Conservation (phyloP, 208 protist species). For the Acanthamoeba quina region DNA sequence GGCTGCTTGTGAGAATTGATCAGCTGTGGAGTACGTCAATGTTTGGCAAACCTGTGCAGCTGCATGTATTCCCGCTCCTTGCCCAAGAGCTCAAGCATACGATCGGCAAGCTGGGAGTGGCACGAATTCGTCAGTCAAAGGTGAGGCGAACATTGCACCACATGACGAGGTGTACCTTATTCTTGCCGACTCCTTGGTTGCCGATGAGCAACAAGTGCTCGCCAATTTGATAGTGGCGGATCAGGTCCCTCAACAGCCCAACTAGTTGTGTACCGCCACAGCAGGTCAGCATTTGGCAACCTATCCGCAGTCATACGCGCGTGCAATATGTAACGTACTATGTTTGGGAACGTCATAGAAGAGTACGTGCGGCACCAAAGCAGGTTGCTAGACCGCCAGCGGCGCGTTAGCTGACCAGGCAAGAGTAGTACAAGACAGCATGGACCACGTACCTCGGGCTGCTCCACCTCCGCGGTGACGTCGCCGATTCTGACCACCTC, state of each 20-base stretch:
- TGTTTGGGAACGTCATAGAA: slow-evolving; percentile 95
- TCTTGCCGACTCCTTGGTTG: slow-evolving; percentile 97
- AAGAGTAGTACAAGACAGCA: not conserved
- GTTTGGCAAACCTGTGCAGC: slow-evolving; percentile 89
- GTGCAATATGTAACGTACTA: slow-evolving; percentile 3
- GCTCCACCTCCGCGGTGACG: slow-evolving; percentile 18
- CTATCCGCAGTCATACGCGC: not conserved
- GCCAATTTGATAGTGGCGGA: slow-evolving; percentile 89
- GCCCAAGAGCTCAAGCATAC: slow-evolving; percentile 92
- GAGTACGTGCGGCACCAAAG: slow-evolving; percentile 93
- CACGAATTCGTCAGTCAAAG: not conserved
- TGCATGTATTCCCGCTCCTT: slow-evolving; percentile 96
- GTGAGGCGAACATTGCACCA: not conserved
- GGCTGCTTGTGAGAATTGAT: slow-evolving; percentile 76
- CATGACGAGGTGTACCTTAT: slow-evolving; percentile 90
- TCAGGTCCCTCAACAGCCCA: slow-evolving; percentile 91
- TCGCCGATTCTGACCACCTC: slow-evolving; percentile 44
- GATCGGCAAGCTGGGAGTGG: slow-evolving; percentile 87
- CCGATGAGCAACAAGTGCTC: slow-evolving; percentile 95
- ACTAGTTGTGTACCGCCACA: slow-evolving; percentile 45
- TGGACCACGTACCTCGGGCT: slow-evolving; percentile 47
- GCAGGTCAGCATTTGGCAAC: not conserved
- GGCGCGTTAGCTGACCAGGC: not conserved
- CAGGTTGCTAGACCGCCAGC: slow-evolving; percentile 82
- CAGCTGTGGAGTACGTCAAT: slow-evolving; percentile 83